Evolutionary conservation across 108 stramenopile species (phyloP).

Genomic region (Cyclotella kingstonii): DNA sequence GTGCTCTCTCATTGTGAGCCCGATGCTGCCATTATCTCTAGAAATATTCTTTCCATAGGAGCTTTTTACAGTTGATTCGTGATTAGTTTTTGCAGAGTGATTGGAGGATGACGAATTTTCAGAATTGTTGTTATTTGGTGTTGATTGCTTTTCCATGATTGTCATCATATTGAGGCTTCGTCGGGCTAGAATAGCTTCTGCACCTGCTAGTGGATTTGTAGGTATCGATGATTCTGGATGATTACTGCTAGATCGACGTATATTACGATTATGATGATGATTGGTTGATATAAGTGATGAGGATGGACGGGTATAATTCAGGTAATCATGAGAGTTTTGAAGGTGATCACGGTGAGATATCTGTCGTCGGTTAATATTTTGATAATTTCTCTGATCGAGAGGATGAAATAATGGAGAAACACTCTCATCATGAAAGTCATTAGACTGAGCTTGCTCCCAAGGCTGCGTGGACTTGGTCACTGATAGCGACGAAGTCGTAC

Average conservation of each 20-base stretch:
- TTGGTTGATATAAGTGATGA: neutral
- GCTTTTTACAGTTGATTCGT: too few relatives aligned
- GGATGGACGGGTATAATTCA: slow-evolving; percentile 1
- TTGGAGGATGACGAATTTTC: too few relatives aligned
- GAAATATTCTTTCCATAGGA: neutral
- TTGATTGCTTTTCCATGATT: too few relatives aligned
- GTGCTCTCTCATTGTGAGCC: neutral
- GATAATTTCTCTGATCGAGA: neutral
- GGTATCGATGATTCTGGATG: neutral
- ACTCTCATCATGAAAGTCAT: too few relatives aligned
- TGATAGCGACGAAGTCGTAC: too few relatives aligned
- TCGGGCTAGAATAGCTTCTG: slow-evolving; percentile 37
- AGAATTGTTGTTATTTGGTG: too few relatives aligned
- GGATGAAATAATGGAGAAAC: neutral
- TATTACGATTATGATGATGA: neutral
- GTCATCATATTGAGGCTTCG: too few relatives aligned
- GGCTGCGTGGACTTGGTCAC: too few relatives aligned
- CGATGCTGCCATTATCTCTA: neutral
- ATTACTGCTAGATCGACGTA: neutral
- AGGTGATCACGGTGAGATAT: neutral
- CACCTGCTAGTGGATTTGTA: slow-evolving; percentile 17
- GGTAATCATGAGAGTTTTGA: slow-evolving; percentile 4
- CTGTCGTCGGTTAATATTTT: neutral
- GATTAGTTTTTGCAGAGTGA: too few relatives aligned
- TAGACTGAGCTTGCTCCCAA: too few relatives aligned